Base-by-base conservation (phyloP, 2,329 filamentous ascomycete genomes). In the Clonostachys rhizophaga region DNA sequence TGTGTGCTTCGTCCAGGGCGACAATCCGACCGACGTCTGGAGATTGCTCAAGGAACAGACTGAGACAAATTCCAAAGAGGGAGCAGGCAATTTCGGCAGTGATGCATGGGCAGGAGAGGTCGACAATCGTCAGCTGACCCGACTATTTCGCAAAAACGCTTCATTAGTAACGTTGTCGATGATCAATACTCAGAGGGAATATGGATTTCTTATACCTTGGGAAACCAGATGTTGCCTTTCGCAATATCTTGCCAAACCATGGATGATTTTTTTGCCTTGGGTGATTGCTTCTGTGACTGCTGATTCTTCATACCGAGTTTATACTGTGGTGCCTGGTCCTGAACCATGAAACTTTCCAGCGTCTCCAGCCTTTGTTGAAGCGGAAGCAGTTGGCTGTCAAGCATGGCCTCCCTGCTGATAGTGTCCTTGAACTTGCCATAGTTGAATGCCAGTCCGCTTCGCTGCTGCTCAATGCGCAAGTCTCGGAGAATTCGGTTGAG, bases 1-100 rank as follows among this genome's bases (percentile, higher is more conserved):
- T 91, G 59, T 94, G 88, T 0, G 88, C 88, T 58, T 92, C 87
- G 51, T 92, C 87, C 0, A 91, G 68, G 0, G 85, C 86, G 13
- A 91, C 65, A 36, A 91, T 70, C 5, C 81, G 74, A 1, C 84
- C 81, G 1, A 73, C 57, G 1, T 46, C 33, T 43, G 49, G 59
- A 4, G 50, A 42, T 42, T 79, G 70, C 49, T 85, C 78, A 1
- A 89, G 62, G 56, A 89, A 89, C 0, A 88, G 65, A 3, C 74
- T 74, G 2, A 92, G 68, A 17, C 81, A 86, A 39, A 91, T 84
- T 46, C 86, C 83, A 63, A 92, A 92, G 0, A 92, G 67, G 0
- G 79, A 72, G 56, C 87, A 92, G 0, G 86, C 86, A 36, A 78
- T 81, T 20, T 83, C 77, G 0, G 80, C 62, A 0, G 83, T 83